Base-by-base conservation (phyloP, 768 basidiomycete species). In the Kwoniella sp. region DNA sequence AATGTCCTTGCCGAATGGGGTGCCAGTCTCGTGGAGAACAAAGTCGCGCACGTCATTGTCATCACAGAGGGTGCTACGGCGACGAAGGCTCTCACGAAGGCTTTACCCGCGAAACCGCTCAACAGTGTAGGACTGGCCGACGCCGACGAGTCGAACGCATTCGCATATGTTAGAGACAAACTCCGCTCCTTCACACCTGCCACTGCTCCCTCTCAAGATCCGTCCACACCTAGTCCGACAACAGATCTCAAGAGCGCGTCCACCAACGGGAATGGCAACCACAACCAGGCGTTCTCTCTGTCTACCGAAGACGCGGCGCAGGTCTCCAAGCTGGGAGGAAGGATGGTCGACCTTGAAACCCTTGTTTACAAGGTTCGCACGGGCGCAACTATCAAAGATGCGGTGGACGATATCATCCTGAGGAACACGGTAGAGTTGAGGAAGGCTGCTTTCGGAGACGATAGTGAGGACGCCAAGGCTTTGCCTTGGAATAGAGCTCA, bases 361-460 rank as follows among this genome's bases (percentile, higher is more conserved):
- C 82, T 97, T 34, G 87, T 94, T 12, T 89, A 92, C 82, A 94
- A 93, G 82, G 87, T 93, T 38, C 85, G 87, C 23, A 88, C 84
- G 55, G 90, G 92, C 1, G 86, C 87, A 81, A 82, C 77, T 17
- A 85, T 94, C 2, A 84, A 87, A 58, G 90, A 90, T 41, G 92
- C 92, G 0, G 90, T 96, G 4, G 91, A 94, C 73, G 94, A 97
- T 74, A 92, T 98, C 72, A 86, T 96, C 65, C 81, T 82, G 23
- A 86, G 91, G 17, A 89, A 88, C 34, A 87, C 93, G 11, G 85
- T 87, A 34, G 93, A 96, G 78, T 82, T 98, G 55, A 84, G 90
- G 53, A 97, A 97, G 84, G 89, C 86, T 53, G 91, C 91, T 0
- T 99, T 97, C 76, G 95, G 93, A 0, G 93, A 96, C 69, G 94